Percentiles rank a stretch among this genome's conserved stretches.
Evolutionary conservation across 495 filamentous ascomycete genomes (phyloP).

Genomic region (Tuber umbilicatum): DNA sequence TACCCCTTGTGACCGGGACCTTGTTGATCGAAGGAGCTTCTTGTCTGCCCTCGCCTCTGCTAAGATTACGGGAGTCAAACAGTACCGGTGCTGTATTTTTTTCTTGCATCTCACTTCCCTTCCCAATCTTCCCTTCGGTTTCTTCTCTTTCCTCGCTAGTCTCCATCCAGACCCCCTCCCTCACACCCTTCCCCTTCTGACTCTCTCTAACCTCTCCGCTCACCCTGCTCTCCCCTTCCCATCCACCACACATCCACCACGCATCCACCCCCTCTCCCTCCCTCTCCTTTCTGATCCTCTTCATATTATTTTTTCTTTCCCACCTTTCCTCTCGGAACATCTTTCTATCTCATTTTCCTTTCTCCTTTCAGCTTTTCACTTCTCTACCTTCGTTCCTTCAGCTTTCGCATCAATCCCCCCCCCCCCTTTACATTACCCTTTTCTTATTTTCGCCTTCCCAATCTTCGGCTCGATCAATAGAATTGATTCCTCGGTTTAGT

Average conservation of each 20-base stretch:
- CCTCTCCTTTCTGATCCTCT: constrained; percentile 1
- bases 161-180: neutral
- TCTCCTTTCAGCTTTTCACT: constrained; percentile 8
- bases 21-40: neutral
- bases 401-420: neutral
- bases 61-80: neutral
- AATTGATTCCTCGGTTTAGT: constrained; percentile 14
- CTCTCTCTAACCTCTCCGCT: neutral
- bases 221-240: neutral
- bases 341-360: constrained; percentile 7
- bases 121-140: neutral
- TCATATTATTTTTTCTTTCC: neutral
- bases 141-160: neutral
- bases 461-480: constrained; percentile 27
- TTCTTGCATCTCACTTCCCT: neutral
- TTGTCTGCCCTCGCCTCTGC: neutral
- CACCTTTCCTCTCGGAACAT: neutral
- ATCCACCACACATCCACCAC: neutral
- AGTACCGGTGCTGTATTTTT: neutral
- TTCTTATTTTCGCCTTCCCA: constrained; percentile 16
- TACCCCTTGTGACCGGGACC: neutral
- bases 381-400: constrained; percentile 23
- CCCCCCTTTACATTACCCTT: neutral
- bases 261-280: neutral
- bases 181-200: constrained; percentile 6